Evolutionary conservation across 176 grass and related monocot genomes (phyloP), one percentile per base, ranked within the genome.

Genomic region (Phoenix roebelenii): DNA sequence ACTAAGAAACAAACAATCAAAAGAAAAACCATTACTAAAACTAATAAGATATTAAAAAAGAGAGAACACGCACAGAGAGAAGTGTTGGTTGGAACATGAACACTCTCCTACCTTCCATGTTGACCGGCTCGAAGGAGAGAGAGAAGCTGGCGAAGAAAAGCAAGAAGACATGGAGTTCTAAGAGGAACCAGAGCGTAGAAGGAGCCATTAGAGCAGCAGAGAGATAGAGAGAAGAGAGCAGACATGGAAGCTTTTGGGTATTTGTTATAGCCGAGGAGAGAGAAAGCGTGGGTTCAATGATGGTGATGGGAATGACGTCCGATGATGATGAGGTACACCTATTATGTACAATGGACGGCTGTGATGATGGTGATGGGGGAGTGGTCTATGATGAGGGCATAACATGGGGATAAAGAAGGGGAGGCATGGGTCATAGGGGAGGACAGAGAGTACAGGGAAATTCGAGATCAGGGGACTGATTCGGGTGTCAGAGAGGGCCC

Each of bases 1-100:
- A 97, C 92, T 97, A 55, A 28, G 59, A 0, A 18, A 29, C 39
- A 23, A 16, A 30, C 29, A 55, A 29, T 0, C 3, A 12, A 49
- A 25, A 49, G 50, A 66, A 68, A 72, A 63, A 28, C 7, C 30
- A 29, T 49, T 32, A 5, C 14, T 44, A 14, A 10, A 44, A 44
- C 9, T 44, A 44, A 44, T 44, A 65, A 65, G 17, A 10, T 19
- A 23, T 6, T 18, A 1, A 15, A 32, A 22, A 23, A 10, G 15
- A 50, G 57, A 59, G 20, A 64, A 15, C 20, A 16, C 7, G 25
- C 22, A 10, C 10, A 51, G 19, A 48, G 25, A 1, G 23, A 16
- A 16, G 22, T 44, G 1, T 44, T 44, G 5, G 51, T 22, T 23
- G 20, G 17, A 6, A 22, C 5, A 16, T 24, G 23, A 65, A 65